Base-by-base conservation (phyloP, 2,329 filamentous ascomycete species). In the Pseudogymnoascus sp. region DNA sequence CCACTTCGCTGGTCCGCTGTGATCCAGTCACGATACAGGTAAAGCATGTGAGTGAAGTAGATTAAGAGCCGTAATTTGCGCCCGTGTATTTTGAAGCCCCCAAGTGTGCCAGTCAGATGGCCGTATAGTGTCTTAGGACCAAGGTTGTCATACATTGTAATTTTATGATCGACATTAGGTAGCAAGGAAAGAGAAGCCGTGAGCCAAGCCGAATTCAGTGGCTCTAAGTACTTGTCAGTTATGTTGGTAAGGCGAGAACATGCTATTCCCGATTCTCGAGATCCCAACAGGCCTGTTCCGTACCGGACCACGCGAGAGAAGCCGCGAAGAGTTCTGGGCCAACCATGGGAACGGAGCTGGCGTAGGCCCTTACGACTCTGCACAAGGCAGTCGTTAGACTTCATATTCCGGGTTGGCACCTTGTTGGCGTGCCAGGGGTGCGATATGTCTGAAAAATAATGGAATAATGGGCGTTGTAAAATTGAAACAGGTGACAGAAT, bases 381-480 rank as follows among this genome's bases (percentile, higher is more conserved):
- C 53, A 60, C 5, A 28, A 46, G 35, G 59, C 22, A 26, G 63
- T 56, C 59, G 50, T 56, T 56, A 68, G 61, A 33, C 66, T 65
- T 66, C 67, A 70, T 14, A 66, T 65, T 16, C 61, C 66, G 12
- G 66, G 63, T 33, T 65, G 35, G 26, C 61, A 62, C 66, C 66
- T 40, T 64, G 53, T 61, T 67, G 59, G 50, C 65, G 66, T 33
- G 50, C 50, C 50, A 56, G 50, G 50, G 50, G 28, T 26, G 38
- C 59, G 43, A 11, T 10, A 43, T 56, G 50, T 56, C 50, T 56
- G 50, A 56, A 33, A 56, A 56, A 35, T 19, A 56, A 56, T 56
- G 50, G 50, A 56, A 56, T 56, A 56, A 56, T 56, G 50, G 50
- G 50, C 16, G 50, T 56, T 22, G 50, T 35, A 56, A 56, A 56